Percentiles rank a stretch among this genome's conserved stretches.
Evolutionary conservation across 2,329 filamentous ascomycete genomes (phyloP).

Genomic region (Colletotrichum australisinense): DNA sequence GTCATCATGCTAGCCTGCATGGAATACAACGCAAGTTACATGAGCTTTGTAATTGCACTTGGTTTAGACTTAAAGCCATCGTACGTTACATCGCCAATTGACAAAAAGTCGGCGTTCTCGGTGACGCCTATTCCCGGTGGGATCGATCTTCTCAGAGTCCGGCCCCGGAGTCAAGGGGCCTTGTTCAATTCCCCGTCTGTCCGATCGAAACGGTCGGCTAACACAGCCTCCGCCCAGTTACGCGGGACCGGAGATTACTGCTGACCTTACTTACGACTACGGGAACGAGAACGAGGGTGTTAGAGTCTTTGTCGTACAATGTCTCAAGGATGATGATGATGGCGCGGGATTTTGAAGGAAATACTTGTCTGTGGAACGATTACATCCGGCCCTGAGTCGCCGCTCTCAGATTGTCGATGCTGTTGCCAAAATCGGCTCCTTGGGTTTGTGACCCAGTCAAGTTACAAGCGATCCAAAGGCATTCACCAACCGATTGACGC

Average conservation of each 20-base stretch:
- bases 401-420: too few species aligned
- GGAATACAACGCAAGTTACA: too few species aligned
- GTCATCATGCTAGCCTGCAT: too few species aligned
- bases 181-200: background rate
- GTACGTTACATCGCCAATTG: background rate
- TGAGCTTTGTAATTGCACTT: too few species aligned
- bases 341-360: too few species aligned
- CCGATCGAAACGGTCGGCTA: background rate
- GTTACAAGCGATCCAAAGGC: too few species aligned
- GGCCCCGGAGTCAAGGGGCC: too few species aligned
- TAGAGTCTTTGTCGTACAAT: background rate
- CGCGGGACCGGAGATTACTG: background rate
- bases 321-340: background rate
- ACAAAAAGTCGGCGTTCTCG: background rate
- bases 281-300: background rate
- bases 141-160: background rate
- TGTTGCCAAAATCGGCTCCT: background rate
- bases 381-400: too few species aligned
- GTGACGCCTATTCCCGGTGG: background rate
- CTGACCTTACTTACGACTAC: background rate
- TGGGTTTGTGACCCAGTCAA: too few species aligned
- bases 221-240: background rate
- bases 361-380: too few species aligned
- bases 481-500: too few species aligned
- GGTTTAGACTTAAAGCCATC: too few species aligned